phyloP scores from a whole-genome alignment of 495 filamentous ascomycete species.

The Mytilinidion resinicola region DNA sequence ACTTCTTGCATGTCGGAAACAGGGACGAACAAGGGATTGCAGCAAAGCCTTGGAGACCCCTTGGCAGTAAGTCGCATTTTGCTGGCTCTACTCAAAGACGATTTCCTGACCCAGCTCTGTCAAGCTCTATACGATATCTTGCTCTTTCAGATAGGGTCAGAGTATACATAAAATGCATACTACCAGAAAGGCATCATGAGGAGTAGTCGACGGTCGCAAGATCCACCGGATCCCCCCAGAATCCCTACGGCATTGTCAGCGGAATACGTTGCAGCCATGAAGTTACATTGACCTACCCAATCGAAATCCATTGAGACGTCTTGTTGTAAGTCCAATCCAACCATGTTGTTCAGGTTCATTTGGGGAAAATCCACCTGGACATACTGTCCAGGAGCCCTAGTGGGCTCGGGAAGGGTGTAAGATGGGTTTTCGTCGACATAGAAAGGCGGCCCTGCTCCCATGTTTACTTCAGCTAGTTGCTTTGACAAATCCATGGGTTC shows the following conservation, averaged over 20 bases:
- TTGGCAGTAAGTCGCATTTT: too few species aligned
- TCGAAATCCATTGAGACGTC: slow-evolving; percentile 12
- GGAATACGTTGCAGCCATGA: neutral
- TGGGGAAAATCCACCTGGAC: neutral
- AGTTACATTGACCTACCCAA: slow-evolving; percentile 5
- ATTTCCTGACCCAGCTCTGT: too few species aligned
- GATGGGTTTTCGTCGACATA: slow-evolving; percentile 16
- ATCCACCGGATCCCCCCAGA: slow-evolving; percentile 21
- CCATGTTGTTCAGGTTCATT: slow-evolving; percentile 17
- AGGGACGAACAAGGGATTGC: too few species aligned
- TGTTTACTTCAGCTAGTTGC: neutral
- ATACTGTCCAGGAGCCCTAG: neutral
- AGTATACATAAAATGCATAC: too few species aligned
- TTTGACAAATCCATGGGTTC: neutral
- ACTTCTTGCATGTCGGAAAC: too few species aligned
- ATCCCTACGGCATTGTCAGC: slow-evolving; percentile 10
- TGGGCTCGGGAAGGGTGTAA: slow-evolving; percentile 7
- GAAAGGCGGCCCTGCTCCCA: neutral
- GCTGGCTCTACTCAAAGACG: too few species aligned
- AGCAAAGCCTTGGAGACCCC: too few species aligned
- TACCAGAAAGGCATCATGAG: neutral
- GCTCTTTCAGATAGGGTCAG: too few species aligned
- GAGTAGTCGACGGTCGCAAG: neutral
- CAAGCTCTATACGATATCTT: too few species aligned
- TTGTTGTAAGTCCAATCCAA: slow-evolving; percentile 6